These are phyloP conservation scores for Cicer chorassanicum DNA, from an alignment of 306 rosid species.

Conservation along the genomic window DNA sequence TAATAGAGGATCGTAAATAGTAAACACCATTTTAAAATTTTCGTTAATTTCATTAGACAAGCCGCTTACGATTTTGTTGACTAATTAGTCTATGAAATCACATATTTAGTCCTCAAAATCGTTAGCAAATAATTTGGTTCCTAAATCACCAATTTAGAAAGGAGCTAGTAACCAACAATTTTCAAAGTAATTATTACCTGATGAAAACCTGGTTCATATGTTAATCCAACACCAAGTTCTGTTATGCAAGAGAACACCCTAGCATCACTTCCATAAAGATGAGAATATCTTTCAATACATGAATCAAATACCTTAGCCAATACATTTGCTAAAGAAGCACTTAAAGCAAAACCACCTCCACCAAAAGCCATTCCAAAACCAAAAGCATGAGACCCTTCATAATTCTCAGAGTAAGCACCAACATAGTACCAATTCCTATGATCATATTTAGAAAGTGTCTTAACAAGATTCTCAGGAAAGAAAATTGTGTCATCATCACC, in stretches of 20 bases:
- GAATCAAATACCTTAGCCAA: constrained; percentile 74
- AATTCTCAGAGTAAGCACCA: constrained; percentile 72
- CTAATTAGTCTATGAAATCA: too few species aligned
- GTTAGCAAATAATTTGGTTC: neutral
- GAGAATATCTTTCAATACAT: constrained; percentile 72
- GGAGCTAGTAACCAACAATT: neutral
- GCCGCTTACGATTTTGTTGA: too few species aligned
- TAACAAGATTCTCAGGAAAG: constrained; percentile 75
- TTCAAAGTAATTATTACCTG: constrained; percentile 57
- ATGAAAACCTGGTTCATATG: constrained; percentile 86
- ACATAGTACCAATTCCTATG: constrained; percentile 74
- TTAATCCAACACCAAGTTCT: constrained; percentile 76
- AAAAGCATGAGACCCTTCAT: constrained; percentile 41
- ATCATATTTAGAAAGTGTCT: constrained; percentile 80
- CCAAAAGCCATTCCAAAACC: constrained; percentile 82
- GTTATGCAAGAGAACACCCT: constrained; percentile 74
- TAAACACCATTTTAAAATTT: too few species aligned
- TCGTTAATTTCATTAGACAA: too few species aligned
- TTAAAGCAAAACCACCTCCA: constrained; percentile 86
- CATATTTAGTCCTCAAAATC: neutral
- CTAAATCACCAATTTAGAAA: neutral
- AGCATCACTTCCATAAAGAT: constrained; percentile 83
- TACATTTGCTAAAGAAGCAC: constrained; percentile 62
- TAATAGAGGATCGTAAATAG: too few species aligned
- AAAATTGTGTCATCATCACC: constrained; percentile 89